Base-by-base conservation (phyloP, 1,139 yeast genomes). In the Yarrowia galli region DNA sequence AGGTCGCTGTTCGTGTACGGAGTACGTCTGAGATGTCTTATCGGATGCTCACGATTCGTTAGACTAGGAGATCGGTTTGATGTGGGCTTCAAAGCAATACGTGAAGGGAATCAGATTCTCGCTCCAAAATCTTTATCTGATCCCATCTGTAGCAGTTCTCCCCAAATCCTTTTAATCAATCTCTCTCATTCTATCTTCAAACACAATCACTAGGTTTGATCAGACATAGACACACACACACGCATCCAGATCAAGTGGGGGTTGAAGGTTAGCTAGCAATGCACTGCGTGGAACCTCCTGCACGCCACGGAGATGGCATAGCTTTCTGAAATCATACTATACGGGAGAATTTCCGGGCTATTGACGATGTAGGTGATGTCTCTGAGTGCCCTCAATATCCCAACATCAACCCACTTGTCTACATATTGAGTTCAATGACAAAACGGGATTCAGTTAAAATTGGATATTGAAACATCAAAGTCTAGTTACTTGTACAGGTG, bases 191-290 rank as follows among this genome's bases (percentile, higher is more conserved):
- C 40, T 15, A 15, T 36, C n/a, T 36, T 16, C n/a, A 12, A 35
- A 18, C 22, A 9, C 23, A 9, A 5, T 5, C 46, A 4, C 28
- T 45, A 23, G 49, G 49, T 45, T 45, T 45, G 49, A 45, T 45
- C 49, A 45, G 49, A 23, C 32, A 45, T 22, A 13, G 10, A 7
- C 48, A 43, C 9, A n/a, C n/a, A n/a, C n/a, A n/a, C n/a, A 45
- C 18, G 51, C 51, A 46, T 25, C 12, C 32, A 23, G 20, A 46
- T 46, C 51, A 25, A 45, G 51, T 46, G 51, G 51, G 51, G 51
- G 51, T 25, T 10, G 15, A 46, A 46, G 13, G 35, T 25, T 46
- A n/a, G n/a, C n/a, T n/a, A n/a, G n/a, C n/a, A n/a, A 46, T 46
- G 51, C 49, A n/a, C 28, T 25, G 35, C 36, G 51, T 46, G 51